Base-by-base conservation (phyloP, 164 flowering plant species). In the Brasenia schreberi region DNA sequence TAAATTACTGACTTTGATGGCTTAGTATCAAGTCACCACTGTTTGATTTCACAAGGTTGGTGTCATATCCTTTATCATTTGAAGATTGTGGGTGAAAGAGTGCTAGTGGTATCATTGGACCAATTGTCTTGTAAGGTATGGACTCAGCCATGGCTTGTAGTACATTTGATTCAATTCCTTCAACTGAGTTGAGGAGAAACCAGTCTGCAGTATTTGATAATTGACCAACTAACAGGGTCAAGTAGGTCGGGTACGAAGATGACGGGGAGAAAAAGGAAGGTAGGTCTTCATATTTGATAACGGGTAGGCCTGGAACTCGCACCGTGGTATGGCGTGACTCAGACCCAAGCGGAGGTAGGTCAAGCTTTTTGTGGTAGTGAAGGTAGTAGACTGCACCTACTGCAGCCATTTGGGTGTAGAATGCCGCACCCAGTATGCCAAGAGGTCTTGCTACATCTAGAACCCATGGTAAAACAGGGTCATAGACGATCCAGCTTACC, bases 351-450 rank as follows among this genome's bases (percentile, higher is more conserved):
- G 62, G 23, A 16, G 71, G 72, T 65, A 72, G 44, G 56, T 67
- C 7, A 5, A 72, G 68, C 17, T 39, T 6, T 33, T 67, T 67
- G 19, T 64, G 64, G n/a, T 64, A 65, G 17, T 27, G 56, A 58
- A 39, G 64, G 58, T 64, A 67, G 71, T 69, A 69, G 33, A 69
- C 64, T n/a, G 67, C 65, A 63, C 63, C 65, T 0, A 69, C 76
- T 9, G 65, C 49, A 11, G 64, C 59, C 4, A 64, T 59, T 45
- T 73, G 72, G 18, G 76, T 69, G 65, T 42, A 69, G 66, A 73
- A 73, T 0, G 70, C 42, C 5, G 69, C 76, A 1, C 42, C 64
- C 43, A 19, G 1, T 12, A 69, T 0, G 7, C 72, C 72, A 1
- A 39, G 6, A 27, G 42, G 10, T 16, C 66, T 60, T 4, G 72